A percentile compares a stretch with the other conserved stretches of the same genome.
phyloP scores from a whole-genome alignment of 805 yeast species.

The Pichia kluyveri region DNA sequence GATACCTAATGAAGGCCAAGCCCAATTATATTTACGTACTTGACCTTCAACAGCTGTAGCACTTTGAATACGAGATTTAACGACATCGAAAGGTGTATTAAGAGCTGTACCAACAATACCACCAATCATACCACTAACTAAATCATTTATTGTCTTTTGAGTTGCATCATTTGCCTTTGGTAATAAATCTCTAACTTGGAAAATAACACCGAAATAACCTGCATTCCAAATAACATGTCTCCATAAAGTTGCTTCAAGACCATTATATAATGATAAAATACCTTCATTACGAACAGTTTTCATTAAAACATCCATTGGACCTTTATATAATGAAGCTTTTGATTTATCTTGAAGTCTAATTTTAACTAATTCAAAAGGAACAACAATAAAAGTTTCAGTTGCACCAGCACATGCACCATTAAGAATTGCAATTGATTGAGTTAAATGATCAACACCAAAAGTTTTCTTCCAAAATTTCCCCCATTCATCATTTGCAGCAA shows the following conservation, averaged over 20 bases:
- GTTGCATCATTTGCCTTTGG: constrained; percentile 67
- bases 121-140: constrained; percentile 90
- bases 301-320: constrained; percentile 74
- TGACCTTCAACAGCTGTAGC: constrained; percentile 60
- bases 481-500: constrained; percentile 97
- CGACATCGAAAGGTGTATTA: constrained; percentile 96
- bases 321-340: constrained; percentile 44
- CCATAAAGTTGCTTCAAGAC: constrained; percentile 95
- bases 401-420: constrained; percentile 99
- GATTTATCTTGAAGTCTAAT: constrained; percentile 91
- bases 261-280: constrained; percentile 75
- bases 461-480: constrained; percentile 67
- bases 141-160: constrained; percentile 76
- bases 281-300: constrained; percentile 73
- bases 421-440: constrained; percentile 75
- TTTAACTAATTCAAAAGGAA: constrained; percentile 93
- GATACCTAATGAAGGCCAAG: constrained; percentile 65
- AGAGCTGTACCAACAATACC: constrained; percentile 94
- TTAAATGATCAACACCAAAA: constrained; percentile 64
- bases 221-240: constrained; percentile 97
- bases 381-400: constrained; percentile 91
- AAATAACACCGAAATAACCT: constrained; percentile 93
- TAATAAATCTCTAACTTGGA: constrained; percentile 70
- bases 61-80: constrained; percentile 90
- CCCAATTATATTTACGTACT: constrained; percentile 85